Conservation (phyloP, 495 filamentous ascomycete species). For the Podospora tetraspora region DNA sequence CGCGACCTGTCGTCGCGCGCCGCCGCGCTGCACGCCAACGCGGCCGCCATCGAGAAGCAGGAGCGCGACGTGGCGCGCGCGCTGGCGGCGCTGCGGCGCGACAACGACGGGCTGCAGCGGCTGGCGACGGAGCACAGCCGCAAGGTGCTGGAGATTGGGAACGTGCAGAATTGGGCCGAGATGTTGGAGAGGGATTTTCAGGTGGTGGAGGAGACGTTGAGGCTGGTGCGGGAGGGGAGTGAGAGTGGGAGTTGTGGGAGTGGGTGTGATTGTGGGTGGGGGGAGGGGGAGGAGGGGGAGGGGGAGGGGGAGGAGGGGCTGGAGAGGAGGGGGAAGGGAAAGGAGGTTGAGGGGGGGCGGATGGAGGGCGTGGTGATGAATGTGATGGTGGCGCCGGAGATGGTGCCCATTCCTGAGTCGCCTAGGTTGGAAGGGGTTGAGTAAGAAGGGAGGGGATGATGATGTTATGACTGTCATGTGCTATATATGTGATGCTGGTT, state of each 20-base stretch:
- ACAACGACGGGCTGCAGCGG: conserved; percentile 65
- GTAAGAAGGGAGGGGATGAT: not conserved
- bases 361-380: conserved; percentile 13
- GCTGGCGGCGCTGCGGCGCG: conserved; percentile 60
- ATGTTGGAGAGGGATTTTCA: conserved; percentile 86
- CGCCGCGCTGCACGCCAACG: conserved; percentile 68
- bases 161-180: conserved; percentile 98
- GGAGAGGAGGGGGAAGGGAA: not conserved
- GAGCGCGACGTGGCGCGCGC: conserved; percentile 61
- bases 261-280: conserved; percentile 28
- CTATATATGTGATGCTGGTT: not conserved
- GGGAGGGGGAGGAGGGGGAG: conserved; percentile 9
- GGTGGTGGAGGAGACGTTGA: conserved; percentile 80
- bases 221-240: conserved; percentile 52
- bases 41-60: conserved; percentile 62
- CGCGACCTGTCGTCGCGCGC: conserved; percentile 67
- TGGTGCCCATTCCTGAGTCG: conserved; percentile 13
- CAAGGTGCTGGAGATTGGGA: conserved; percentile 85
- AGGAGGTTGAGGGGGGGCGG: conserved; percentile 10
- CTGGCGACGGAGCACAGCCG: conserved; percentile 62
- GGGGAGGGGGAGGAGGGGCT: conserved; percentile 22
- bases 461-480: not conserved
- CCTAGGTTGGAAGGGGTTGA: not conserved
- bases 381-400: conserved; percentile 8
- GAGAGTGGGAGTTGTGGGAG: conserved; percentile 29